Evolutionary conservation across 192 early-diverging fungal genomes (phyloP), one percentile per base, ranked within the genome.

Genomic region (Coemansia sp.): DNA sequence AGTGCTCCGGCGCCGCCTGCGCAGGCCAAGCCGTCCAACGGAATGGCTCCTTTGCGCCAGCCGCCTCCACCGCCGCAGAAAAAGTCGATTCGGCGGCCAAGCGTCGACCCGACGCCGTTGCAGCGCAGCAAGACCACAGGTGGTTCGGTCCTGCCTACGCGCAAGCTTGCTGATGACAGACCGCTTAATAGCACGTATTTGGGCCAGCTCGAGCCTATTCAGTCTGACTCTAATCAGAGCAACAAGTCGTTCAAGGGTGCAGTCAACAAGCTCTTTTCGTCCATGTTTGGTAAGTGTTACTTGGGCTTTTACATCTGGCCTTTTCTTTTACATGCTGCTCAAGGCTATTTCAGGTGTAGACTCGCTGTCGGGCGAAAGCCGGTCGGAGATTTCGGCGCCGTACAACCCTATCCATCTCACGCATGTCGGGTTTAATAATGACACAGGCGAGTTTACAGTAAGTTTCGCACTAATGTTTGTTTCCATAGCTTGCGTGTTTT

Each of bases 391-490:
- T 60, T 95, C 93, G 14, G 86, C 86, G 21, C 97, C 97, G 3
- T 98, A 93, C 79, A 97, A 97, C 70, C 90, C 97, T 15, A 89
- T 96, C 40, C 97, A 98, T 81, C 84, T 98, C 46, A 97, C 95
- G 20, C 97, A 98, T 73, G 97, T 98, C 49, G 97, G 97, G 6
- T 98, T 93, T 73, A 95, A 98, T 73, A 88, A 90, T 61, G 93
- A 93, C 56, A 96, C 93, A 37, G 95, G 94, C 40, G 94, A 98
- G 83, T 93, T 93, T 61, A 92, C 90, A 36, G 88, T 89, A 82
- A 63, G 84, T 82, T 24, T 36, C 59, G 31, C 40, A 44, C 40
- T n/a, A n/a, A n/a, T 17, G 24, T n/a, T 47, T 5, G 44, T 56
- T 18, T 26, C 25, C 25, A 26, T 2, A 38, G 2, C 18, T 38